Percentiles rank a stretch among this genome's conserved stretches.
Conservation (phyloP, 495 filamentous ascomycete species). For the Trichoderma parareesei region DNA sequence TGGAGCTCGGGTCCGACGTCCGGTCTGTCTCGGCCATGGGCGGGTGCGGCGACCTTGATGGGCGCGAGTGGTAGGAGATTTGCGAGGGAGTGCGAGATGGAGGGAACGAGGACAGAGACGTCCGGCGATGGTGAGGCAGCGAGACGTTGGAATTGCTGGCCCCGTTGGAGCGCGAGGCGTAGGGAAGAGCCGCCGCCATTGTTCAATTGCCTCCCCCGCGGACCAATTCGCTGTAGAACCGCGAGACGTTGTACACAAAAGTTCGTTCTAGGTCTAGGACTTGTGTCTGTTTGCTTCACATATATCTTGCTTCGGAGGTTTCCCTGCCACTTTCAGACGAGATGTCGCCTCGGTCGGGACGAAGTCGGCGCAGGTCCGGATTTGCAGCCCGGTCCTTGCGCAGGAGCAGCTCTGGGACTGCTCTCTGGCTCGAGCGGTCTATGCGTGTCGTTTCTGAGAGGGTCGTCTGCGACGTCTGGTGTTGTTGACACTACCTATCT, state of each 20-base stretch:
- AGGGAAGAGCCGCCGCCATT: constrained; percentile 14
- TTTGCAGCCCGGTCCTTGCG: background rate
- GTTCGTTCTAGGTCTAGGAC: background rate
- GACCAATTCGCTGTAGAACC: background rate
- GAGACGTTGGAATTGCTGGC: constrained; percentile 14
- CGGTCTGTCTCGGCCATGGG: constrained; percentile 38
- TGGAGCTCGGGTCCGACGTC: constrained; percentile 45
- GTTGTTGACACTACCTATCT: background rate
- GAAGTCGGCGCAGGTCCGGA: background rate
- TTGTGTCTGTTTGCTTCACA: background rate
- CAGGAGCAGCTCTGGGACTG: constrained; percentile 1
- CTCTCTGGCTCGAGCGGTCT: constrained; percentile 5
- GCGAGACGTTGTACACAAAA: background rate
- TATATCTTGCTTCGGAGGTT: background rate
- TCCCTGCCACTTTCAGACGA: background rate
- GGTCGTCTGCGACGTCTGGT: constrained; percentile 7
- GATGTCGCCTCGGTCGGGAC: background rate
- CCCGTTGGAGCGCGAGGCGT: constrained; percentile 14
- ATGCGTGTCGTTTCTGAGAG: background rate
- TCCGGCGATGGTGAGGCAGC: constrained; percentile 26
- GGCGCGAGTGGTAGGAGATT: constrained; percentile 40
- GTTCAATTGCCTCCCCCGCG: constrained; percentile 10
- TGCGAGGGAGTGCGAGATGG: constrained; percentile 45
- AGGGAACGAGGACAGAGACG: constrained; percentile 54
- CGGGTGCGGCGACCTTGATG: constrained; percentile 46